phyloP scores from a whole-genome alignment of 768 basidiomycete genomes.

The Mycena amicta region DNA sequence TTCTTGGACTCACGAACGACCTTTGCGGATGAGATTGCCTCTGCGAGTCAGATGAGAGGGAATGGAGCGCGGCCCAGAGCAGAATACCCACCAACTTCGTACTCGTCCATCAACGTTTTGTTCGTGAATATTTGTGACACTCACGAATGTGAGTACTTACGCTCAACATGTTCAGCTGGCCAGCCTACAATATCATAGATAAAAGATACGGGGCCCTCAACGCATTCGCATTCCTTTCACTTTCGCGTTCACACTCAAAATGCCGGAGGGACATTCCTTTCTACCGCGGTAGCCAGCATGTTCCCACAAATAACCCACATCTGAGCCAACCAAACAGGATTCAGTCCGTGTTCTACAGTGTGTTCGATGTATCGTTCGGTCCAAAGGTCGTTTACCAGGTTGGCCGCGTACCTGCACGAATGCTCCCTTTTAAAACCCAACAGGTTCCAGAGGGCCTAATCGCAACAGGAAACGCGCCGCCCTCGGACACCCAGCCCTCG shows the following conservation, averaged over 20 bases:
- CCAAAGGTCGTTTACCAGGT: slow-evolving; percentile 89
- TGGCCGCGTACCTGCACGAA: not conserved
- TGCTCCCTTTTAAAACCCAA: not conserved
- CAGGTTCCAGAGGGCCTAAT: slow-evolving; percentile 84
- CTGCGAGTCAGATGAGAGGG: slow-evolving; percentile 33
- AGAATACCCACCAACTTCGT: slow-evolving; percentile 64
- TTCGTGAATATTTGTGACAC: not conserved
- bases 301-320: not conserved
- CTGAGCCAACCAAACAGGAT: slow-evolving; percentile 50
- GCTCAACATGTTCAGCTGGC: no score
- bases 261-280: slow-evolving; percentile 63
- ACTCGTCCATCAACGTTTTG: slow-evolving; percentile 38
- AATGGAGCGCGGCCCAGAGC: not conserved
- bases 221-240: no score
- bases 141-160: not conserved
- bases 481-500: slow-evolving; percentile 41
- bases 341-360: slow-evolving; percentile 90
- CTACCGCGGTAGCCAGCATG: slow-evolving; percentile 42
- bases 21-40: slow-evolving; percentile 55
- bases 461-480: slow-evolving; percentile 45
- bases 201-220: not conserved
- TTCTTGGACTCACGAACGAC: slow-evolving; percentile 47
- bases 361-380: slow-evolving; percentile 84
- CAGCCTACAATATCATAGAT: no score
- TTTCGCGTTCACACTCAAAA: no score